phyloP scores from a whole-genome alignment of 2,329 filamentous ascomycete genomes.

The Trichophyton mentagrophytes region DNA sequence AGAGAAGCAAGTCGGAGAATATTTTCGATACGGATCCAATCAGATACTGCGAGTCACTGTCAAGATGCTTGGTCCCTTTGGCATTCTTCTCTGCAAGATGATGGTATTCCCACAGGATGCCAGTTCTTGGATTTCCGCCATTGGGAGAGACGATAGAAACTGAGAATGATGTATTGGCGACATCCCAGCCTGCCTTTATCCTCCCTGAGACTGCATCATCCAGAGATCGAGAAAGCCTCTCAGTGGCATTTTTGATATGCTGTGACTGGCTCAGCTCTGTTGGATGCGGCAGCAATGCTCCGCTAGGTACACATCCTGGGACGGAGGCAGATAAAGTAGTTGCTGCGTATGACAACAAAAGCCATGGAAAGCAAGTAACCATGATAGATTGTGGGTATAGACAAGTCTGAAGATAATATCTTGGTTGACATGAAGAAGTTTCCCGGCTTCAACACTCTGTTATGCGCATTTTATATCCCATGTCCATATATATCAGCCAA shows the following conservation, averaged over 20 bases:
- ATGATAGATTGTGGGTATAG: neutral
- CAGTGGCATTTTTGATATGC: constrained; percentile 19
- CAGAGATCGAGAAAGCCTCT: constrained; percentile 20
- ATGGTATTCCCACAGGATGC: constrained; percentile 33
- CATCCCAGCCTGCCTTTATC: constrained; percentile 26
- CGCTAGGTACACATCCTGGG: neutral
- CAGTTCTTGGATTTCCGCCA: constrained; percentile 12
- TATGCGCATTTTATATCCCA: neutral
- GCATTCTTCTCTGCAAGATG: constrained; percentile 26
- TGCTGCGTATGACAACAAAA: neutral
- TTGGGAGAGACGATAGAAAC: constrained; percentile 25
- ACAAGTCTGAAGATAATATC: too few species aligned
- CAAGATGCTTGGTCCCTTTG: constrained; percentile 23
- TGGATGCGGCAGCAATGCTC: constrained; percentile 22
- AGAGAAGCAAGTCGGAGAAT: constrained; percentile 27
- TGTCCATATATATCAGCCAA: neutral
- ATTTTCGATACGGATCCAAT: constrained; percentile 33
- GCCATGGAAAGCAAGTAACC: neutral
- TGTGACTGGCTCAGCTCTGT: constrained; percentile 18
- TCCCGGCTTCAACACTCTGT: neutral
- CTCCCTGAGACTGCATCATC: constrained; percentile 22
- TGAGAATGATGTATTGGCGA: constrained; percentile 30
- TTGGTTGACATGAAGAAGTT: neutral
- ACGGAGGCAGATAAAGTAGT: neutral
- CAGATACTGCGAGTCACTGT: constrained; percentile 31